phyloP scores from a whole-genome alignment of 2,329 filamentous ascomycete genomes.

The Claviceps digitariae region DNA sequence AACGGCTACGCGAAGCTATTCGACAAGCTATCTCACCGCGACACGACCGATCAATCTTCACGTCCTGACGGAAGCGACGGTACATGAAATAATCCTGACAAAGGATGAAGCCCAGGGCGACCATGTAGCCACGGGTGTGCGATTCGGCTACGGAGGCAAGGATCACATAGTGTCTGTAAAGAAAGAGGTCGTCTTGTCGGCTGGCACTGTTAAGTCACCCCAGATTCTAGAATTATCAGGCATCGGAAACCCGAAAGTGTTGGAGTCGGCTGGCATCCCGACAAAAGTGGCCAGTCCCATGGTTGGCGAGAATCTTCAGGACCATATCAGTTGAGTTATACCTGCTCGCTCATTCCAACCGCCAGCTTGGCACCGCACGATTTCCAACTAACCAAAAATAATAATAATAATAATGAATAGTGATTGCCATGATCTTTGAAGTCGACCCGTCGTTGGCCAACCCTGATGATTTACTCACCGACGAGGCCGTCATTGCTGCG shows the following conservation, averaged over 20 bases:
- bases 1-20: slow-evolving; percentile 35
- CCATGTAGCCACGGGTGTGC: slow-evolving; percentile 17
- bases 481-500: slow-evolving; percentile 15
- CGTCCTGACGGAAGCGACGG: slow-evolving; percentile 18
- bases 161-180: slow-evolving; percentile 23
- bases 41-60: slow-evolving; percentile 28
- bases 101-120: slow-evolving; percentile 5
- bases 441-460: slow-evolving; percentile 27
- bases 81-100: slow-evolving; percentile 16
- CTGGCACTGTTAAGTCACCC: slow-evolving; percentile 42
- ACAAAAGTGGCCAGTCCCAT: slow-evolving; percentile 26
- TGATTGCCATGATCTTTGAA: slow-evolving; percentile 30
- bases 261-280: slow-evolving; percentile 24
- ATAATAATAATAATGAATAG: slow-evolving; percentile 5
- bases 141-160: slow-evolving; percentile 23
- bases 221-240: slow-evolving; percentile 49
- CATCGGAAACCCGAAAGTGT: slow-evolving; percentile 31
- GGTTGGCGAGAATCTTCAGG: slow-evolving; percentile 36
- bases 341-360: too few relatives aligned
- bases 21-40: slow-evolving; percentile 27
- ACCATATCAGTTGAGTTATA: slow-evolving; percentile 22
- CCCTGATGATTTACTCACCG: slow-evolving; percentile 24
- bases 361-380: neutral
- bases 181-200: slow-evolving; percentile 44
- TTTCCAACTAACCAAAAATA: neutral